Evolutionary conservation across 305 asterid genomes (phyloP), one percentile per base, ranked within the genome.

Genomic region (Stenogyne calaminthoides): DNA sequence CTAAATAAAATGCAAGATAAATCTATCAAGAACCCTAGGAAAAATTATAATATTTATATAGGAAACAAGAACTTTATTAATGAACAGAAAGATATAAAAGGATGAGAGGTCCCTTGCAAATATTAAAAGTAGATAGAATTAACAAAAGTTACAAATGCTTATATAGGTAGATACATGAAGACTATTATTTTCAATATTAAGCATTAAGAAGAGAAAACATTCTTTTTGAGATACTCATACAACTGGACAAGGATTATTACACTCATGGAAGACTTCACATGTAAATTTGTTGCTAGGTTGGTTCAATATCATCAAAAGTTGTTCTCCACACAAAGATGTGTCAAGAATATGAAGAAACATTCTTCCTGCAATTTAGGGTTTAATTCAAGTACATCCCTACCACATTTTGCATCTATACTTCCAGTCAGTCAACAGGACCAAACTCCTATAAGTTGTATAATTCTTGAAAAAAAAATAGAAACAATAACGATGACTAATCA

Each of bases 361-460:
- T 69, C 55, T 19, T 69, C 65, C 65, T 55, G 74, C 55, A 37
- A 20, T 56, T 69, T 15, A 49, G 34, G 29, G 37, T 40, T 42
- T 18, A 40, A 16, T 70, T 3, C 14, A 20, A 14, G 75, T 25
- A 42, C 47, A 14, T 70, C 10, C 49, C 34, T 9, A 19, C 1
- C 10, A 8, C 25, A 58, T 51, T 22, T 59, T 61, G 14, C 25
- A 5, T 14, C 32, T 42, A 42, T 16, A 25, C 9, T 40, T 34
- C 32, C 18, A 56, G 9, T 54, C 42, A 20, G 42, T 39, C 27
- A 27, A 61, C 29, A 49, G 72, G 42, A 18, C 69, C 22, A 19
- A 5, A 66, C 14, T 29, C 59, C n/a, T 44, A 16, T 4, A 1
- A 66, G 22, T 20, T n/a, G 57, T 51, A 44, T 1, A 27, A 27